Evolutionary conservation across 192 early-diverging fungal species (phyloP), one percentile per base, ranked within the genome.

Genomic region (Thoreauomyces humboldtii): DNA sequence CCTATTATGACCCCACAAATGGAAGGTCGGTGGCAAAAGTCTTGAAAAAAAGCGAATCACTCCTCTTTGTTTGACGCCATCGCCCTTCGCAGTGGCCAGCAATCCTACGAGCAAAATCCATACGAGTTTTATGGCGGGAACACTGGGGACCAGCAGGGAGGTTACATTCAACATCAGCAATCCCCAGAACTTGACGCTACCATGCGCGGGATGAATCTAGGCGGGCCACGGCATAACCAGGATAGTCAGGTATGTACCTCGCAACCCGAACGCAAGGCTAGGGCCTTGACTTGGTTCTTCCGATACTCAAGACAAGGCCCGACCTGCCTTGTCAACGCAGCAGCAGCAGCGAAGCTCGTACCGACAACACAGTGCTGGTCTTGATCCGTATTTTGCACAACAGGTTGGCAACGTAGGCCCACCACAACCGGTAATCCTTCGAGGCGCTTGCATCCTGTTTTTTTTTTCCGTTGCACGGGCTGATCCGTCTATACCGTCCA

Each of bases 361-460:
- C 19, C 48, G 62, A 21, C 57, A 69, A 12, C 58, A 38, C 7
- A 59, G 25, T 27, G 25, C 57, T 19, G 21, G 22, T 9, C 11
- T 45, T 4, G 67, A 53, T 32, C 32, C 15, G n/a, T 62, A 42
- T 33, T 69, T 42, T 37, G 25, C 29, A 19, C 51, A 65, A 71
- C 45, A 76, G 77, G 19, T 77, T 77, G 24, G 80, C 78, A 44
- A 73, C 78, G 28, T 67, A 3, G 63, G 47, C 6, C 68, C 76
- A 19, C 58, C 43, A 17, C 70, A 70, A 28, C 79, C 79, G 34
- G 76, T 81, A 65, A n/a, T n/a, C n/a, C n/a, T n/a, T n/a, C n/a
- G n/a, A n/a, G n/a, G n/a, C n/a, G n/a, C n/a, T n/a, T n/a, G n/a
- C n/a, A n/a, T n/a, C n/a, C n/a, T n/a, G n/a, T n/a, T n/a, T n/a